Conservation (phyloP, 805 yeast species). For the Myxozyma melibiosi region DNA sequence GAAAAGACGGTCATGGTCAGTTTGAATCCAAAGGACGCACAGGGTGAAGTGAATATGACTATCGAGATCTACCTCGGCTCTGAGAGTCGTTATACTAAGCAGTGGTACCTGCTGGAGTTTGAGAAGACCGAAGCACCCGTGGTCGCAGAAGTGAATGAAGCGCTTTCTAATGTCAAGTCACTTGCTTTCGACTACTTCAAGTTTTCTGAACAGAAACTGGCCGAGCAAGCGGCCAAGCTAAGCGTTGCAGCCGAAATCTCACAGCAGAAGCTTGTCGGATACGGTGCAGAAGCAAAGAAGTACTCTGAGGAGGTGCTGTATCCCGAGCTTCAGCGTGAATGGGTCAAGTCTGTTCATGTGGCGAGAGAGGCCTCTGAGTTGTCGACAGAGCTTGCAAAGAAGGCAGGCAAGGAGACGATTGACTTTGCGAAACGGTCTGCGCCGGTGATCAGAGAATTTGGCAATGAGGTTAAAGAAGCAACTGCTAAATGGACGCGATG, state of each 20-base stretch:
- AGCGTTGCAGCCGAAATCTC: not conserved
- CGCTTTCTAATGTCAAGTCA: not conserved
- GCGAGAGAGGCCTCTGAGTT: not conserved
- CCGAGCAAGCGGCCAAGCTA: not conserved
- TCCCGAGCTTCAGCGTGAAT: conserved; percentile 3
- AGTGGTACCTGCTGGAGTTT: conserved; percentile 16
- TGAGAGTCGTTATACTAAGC: not conserved
- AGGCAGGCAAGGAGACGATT: not conserved
- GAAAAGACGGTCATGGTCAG: conserved; percentile 3
- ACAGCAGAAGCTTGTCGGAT: not conserved
- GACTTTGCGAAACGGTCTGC: not conserved
- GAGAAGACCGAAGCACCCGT: no score
- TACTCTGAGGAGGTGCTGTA: not conserved
- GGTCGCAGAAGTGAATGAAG: not conserved
- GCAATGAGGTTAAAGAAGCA: not conserved
- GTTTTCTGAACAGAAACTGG: not conserved
- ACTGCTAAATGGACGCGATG: no score
- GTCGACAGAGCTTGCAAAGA: not conserved
- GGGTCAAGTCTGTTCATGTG: not conserved
- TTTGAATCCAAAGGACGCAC: conserved; percentile 13
- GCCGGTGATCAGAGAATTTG: not conserved
- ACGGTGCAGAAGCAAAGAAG: not conserved
- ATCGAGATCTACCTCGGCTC: not conserved
- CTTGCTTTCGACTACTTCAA: no score
- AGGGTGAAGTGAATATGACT: conserved; percentile 23